Conservation (phyloP, 345 rosid species). For the Atalantia buxifolia region DNA sequence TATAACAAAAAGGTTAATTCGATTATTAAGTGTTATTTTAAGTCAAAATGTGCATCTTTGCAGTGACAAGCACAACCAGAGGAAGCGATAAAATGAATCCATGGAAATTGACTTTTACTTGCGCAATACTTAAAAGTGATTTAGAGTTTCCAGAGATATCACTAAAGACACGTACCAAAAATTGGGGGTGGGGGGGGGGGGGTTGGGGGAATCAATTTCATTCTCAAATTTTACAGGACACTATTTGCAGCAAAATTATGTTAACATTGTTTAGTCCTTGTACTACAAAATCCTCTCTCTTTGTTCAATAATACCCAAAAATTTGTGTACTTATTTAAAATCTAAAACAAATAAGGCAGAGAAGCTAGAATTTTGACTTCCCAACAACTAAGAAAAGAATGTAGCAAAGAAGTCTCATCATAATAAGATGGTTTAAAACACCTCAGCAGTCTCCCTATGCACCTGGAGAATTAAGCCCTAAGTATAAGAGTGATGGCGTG, state of each 20-base stretch:
- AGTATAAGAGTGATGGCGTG: not conserved
- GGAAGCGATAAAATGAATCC: not conserved
- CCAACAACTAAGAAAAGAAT: not conserved
- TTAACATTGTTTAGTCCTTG: not conserved
- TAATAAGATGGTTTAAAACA: not conserved
- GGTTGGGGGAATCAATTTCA: too few relatives aligned
- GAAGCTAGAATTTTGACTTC: not conserved
- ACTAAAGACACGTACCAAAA: not conserved
- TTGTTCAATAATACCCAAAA: not conserved
- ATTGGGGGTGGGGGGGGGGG: too few relatives aligned
- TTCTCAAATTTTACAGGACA: not conserved
- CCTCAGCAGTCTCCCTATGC: not conserved
- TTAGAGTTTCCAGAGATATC: not conserved
- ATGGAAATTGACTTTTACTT: not conserved
- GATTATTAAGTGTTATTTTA: not conserved
- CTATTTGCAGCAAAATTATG: not conserved
- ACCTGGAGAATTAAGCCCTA: not conserved
- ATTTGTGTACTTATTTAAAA: not conserved
- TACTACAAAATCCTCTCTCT: not conserved
- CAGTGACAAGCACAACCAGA: not conserved
- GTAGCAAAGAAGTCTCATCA: not conserved
- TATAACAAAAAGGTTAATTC: not conserved
- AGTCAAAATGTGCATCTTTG: not conserved
- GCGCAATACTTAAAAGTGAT: not conserved
- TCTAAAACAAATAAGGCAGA: not conserved